phyloP scores from a whole-genome alignment of 208 protist species.

The Naegleria lovaniensis region DNA sequence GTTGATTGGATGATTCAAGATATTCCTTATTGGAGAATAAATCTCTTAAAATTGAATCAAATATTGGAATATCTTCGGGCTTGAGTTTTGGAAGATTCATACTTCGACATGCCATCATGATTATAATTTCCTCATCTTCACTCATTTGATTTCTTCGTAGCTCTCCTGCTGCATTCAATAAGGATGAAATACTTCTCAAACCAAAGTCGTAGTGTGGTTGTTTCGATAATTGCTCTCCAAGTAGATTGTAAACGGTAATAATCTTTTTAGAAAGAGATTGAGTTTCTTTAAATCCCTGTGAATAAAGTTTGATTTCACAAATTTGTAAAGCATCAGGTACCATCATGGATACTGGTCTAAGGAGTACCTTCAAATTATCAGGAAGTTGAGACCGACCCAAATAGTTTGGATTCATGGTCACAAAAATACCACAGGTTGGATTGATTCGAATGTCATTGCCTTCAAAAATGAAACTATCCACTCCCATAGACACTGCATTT shows the following conservation, averaged over 20 bases:
- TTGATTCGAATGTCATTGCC: slow-evolving; percentile 88
- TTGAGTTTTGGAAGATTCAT: slow-evolving; percentile 97
- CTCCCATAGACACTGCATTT: slow-evolving; percentile 65
- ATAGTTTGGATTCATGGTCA: slow-evolving; percentile 99
- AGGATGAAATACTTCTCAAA: slow-evolving; percentile 92
- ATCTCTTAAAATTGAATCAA: slow-evolving; percentile 86
- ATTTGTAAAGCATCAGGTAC: slow-evolving; percentile 93
- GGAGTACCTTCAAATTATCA: slow-evolving; percentile 94
- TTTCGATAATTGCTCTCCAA: slow-evolving; percentile 93
- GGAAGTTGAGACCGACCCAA: slow-evolving; percentile 94
- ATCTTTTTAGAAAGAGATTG: slow-evolving; percentile 89
- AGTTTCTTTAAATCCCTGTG: slow-evolving; percentile 89
- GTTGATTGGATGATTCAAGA: slow-evolving; percentile 60
- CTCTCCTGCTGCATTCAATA: slow-evolving; percentile 87
- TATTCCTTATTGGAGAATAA: slow-evolving; percentile 87
- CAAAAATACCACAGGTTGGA: slow-evolving; percentile 89
- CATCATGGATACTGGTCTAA: slow-evolving; percentile 98
- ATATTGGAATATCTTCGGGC: slow-evolving; percentile 88
- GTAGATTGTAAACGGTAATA: slow-evolving; percentile 89
- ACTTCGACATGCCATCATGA: slow-evolving; percentile 87
- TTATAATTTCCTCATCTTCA: slow-evolving; percentile 83
- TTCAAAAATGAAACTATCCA: slow-evolving; percentile 80
- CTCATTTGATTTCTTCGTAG: slow-evolving; percentile 75
- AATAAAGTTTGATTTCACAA: slow-evolving; percentile 94
- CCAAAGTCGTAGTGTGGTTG: slow-evolving; percentile 98